Evolutionary conservation across 768 basidiomycete species (phyloP).

Genomic region (Leccinum uliginosum): DNA sequence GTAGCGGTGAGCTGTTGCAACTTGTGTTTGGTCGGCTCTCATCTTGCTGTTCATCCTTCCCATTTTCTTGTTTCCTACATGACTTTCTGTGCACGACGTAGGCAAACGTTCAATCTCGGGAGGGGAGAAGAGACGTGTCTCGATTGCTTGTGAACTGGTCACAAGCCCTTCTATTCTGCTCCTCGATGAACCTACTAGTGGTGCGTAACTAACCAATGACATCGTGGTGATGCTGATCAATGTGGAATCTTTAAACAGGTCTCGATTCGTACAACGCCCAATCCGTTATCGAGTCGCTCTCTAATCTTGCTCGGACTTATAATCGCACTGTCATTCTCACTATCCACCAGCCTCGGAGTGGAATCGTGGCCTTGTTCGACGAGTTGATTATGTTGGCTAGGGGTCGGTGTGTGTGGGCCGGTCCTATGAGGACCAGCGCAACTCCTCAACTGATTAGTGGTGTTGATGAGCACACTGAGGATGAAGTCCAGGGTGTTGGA

Average conservation of each 20-base stretch:
- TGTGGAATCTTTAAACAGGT: slow-evolving; percentile 39
- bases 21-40: neutral
- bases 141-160: slow-evolving; percentile 96
- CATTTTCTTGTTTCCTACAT: neutral
- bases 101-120: slow-evolving; percentile 91
- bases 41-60: neutral
- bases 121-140: slow-evolving; percentile 95
- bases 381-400: slow-evolving; percentile 81
- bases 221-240: neutral
- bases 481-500: slow-evolving; percentile 25
- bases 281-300: slow-evolving; percentile 89
- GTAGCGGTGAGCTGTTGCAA: slow-evolving; percentile 56
- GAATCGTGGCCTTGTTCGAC: slow-evolving; percentile 95
- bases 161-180: slow-evolving; percentile 95
- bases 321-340: slow-evolving; percentile 96
- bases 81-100: slow-evolving; percentile 23
- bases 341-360: slow-evolving; percentile 96
- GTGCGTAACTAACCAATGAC: slow-evolving; percentile 38
- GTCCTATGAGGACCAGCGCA: slow-evolving; percentile 22
- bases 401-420: slow-evolving; percentile 52
- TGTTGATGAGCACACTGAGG: slow-evolving; percentile 7
- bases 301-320: slow-evolving; percentile 80
- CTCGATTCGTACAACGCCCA: slow-evolving; percentile 93
- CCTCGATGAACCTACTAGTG: slow-evolving; percentile 96
- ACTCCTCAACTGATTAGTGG: slow-evolving; percentile 6